Conservation (phyloP, 805 yeast genomes). For the Ogataea minuta region DNA sequence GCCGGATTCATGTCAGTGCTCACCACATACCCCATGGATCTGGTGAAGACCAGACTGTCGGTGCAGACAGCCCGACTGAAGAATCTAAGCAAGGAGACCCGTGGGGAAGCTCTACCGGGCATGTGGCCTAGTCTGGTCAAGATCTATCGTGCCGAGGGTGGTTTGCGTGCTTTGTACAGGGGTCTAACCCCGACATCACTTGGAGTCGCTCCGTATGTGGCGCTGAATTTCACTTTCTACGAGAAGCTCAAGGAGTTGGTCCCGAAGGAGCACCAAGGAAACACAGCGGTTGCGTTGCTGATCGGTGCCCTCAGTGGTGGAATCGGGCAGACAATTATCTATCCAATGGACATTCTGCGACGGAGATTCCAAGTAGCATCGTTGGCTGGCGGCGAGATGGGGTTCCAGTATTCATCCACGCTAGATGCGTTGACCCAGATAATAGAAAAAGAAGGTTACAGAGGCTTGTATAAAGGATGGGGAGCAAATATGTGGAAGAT, state of each 20-base stretch:
- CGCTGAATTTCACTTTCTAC: constrained; percentile 86
- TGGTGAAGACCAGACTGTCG: constrained; percentile 84
- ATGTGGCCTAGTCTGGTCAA: constrained; percentile 53
- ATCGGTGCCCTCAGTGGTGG: constrained; percentile 90
- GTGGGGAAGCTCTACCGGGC: constrained; percentile 60
- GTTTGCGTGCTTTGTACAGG: constrained; percentile 69
- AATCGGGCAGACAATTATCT: constrained; percentile 83
- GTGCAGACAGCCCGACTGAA: constrained; percentile 74
- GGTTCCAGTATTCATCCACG: constrained; percentile 78
- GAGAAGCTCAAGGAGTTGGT: constrained; percentile 69
- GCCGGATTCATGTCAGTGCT: constrained; percentile 81
- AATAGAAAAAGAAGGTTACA: constrained; percentile 67
- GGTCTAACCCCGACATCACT: constrained; percentile 89
- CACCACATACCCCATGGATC: constrained; percentile 88
- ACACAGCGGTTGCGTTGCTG: constrained; percentile 53
- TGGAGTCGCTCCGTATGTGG: constrained; percentile 96
- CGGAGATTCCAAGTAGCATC: constrained; percentile 88
- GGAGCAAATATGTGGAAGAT: constrained; percentile 84
- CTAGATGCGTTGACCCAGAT: constrained; percentile 71
- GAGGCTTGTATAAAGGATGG: constrained; percentile 71
- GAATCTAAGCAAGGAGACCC: constrained; percentile 42
- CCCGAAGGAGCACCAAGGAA: constrained; percentile 27
- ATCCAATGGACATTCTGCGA: constrained; percentile 87
- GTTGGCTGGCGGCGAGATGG: constrained; percentile 74
- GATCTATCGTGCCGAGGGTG: constrained; percentile 80